Evolutionary conservation across 345 rosid genomes (phyloP), one percentile per base, ranked within the genome.

Genomic region (Trapa bicornis): DNA sequence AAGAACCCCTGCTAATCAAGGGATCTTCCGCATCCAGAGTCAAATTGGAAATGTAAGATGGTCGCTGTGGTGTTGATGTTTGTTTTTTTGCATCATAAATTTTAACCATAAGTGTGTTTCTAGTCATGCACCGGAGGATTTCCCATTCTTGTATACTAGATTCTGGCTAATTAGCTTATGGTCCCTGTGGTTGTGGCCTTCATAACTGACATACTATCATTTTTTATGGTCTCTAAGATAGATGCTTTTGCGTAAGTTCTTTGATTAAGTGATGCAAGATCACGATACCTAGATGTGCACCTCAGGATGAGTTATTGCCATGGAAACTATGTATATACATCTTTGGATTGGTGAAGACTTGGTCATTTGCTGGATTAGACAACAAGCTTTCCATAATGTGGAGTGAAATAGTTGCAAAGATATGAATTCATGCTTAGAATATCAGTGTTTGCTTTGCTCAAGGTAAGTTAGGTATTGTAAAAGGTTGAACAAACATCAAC

Each of bases 1-100:
- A 4, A 79, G 99, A 47, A 91, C 92, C 57, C 84, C 88, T 5
- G 89, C 97, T 60, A 88, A 89, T 79, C 95, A 89, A 73, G 96
- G 82, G 48, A 86, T 91, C 67, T 91, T 91, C 72, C 83, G 75
- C 47, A 79, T 91, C 75, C 89, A 86, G 68, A 64, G 76, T 70
- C 81, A 87, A 73, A 84, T 87, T 45, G 45, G 75, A 56, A 73
- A 62, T 43, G 88, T 87, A 69, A 72, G 84, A 67, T 61, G n/a
- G 3, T 52, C 68, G 45, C 60, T 57, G 5, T 1, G n/a, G 37
- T 35, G 11, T 12, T 37, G 45, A 11, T 43, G 41, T 33, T 37
- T 65, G 38, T 6, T 1, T 5, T 39, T 47, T 3, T n/a, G 11
- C 48, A 22, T 9, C 52, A 2, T 68, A 12, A 53, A 3, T 35